Evolutionary conservation across 2,329 filamentous ascomycete genomes (phyloP).

Genomic region (Pseudogymnoascus sp.): DNA sequence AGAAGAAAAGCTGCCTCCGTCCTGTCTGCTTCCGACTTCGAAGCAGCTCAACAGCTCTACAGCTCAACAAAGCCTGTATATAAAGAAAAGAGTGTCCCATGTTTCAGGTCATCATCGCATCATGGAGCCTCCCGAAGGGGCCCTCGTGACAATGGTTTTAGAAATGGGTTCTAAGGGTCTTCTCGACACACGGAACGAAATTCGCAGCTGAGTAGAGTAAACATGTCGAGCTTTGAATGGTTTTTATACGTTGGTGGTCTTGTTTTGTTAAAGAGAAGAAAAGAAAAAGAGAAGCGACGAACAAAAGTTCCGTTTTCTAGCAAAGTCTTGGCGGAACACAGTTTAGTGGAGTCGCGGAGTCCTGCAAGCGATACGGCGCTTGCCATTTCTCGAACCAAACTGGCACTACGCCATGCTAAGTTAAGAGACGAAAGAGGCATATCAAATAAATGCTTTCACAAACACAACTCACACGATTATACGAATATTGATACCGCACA

Average conservation of each 20-base stretch:
- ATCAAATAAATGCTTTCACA: slow-evolving; percentile 10
- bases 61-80: slow-evolving; percentile 9
- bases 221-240: slow-evolving; percentile 53
- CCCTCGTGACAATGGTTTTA: slow-evolving; percentile 80
- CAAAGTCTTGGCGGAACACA: not conserved
- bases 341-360: slow-evolving; percentile 1
- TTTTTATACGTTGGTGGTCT: slow-evolving; percentile 63
- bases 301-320: slow-evolving; percentile 4
- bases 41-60: slow-evolving; percentile 12
- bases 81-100: slow-evolving; percentile 39
- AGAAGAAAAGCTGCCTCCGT: not conserved
- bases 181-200: slow-evolving; percentile 66
- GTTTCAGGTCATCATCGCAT: slow-evolving; percentile 60
- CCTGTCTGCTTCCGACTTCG: not conserved
- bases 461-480: slow-evolving; percentile 5
- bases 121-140: slow-evolving; percentile 49
- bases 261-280: slow-evolving; percentile 33
- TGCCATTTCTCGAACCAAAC: slow-evolving; percentile 7
- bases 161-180: slow-evolving; percentile 47
- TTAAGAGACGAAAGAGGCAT: slow-evolving; percentile 8
- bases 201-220: slow-evolving; percentile 53
- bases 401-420: slow-evolving; percentile 9
- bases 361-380: slow-evolving; percentile 9
- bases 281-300: slow-evolving; percentile 19
- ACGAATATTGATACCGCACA: slow-evolving; percentile 8